Evolutionary conservation across 306 rosid genomes (phyloP).

Genomic region (Mucuna pruriens): DNA sequence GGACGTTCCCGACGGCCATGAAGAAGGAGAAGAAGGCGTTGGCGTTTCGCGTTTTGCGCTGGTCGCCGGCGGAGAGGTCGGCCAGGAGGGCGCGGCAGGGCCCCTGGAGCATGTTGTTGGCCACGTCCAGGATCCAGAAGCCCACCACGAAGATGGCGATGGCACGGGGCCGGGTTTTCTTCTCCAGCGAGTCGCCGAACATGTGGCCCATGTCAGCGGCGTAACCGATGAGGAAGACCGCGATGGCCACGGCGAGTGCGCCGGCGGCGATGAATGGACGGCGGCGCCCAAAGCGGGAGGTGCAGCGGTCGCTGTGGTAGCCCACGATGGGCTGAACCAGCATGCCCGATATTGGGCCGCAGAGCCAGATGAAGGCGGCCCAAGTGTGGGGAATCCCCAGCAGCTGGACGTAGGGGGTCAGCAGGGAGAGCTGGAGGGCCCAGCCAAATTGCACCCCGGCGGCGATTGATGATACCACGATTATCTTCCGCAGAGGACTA

Average conservation of each 20-base stretch:
- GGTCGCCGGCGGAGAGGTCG: conserved; percentile 61
- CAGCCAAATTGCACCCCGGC: conserved; percentile 92
- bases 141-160: conserved; percentile 70
- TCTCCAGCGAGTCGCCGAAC: conserved; percentile 46
- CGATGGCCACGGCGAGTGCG: conserved; percentile 47
- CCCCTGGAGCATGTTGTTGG: conserved; percentile 80
- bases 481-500: conserved; percentile 53
- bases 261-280: conserved; percentile 82
- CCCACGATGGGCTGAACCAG: conserved; percentile 86
- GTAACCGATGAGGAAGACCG: conserved; percentile 84
- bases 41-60: conserved; percentile 50
- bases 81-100: conserved; percentile 80
- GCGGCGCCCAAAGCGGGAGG: conserved; percentile 89
- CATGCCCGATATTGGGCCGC: conserved; percentile 89
- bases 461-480: conserved; percentile 75
- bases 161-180: conserved; percentile 55
- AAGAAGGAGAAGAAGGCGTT: conserved; percentile 75
- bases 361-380: conserved; percentile 89
- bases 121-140: conserved; percentile 85
- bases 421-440: conserved; percentile 81
- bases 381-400: conserved; percentile 73
- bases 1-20: conserved; percentile 83
- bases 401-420: conserved; percentile 84
- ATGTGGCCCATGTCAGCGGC: conserved; percentile 81
- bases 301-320: conserved; percentile 81